Base-by-base conservation (phyloP, 2,329 filamentous ascomycete species). In the Phyllosticta capitalensis region DNA sequence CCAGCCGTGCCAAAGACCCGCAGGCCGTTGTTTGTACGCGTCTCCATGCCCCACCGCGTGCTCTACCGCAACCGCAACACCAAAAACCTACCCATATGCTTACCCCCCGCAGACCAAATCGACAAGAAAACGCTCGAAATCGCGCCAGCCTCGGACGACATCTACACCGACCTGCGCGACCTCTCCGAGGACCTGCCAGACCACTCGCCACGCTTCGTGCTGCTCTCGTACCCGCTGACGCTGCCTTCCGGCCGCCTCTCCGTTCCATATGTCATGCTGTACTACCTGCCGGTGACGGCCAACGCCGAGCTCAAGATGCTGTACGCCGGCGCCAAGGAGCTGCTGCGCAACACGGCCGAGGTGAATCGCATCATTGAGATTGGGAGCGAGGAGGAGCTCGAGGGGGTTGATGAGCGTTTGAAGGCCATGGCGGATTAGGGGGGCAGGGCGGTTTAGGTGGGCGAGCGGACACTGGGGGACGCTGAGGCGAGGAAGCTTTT, bases 261-360 rank as follows among this genome's bases (percentile, higher is more conserved):
- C 5, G 91, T 96, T 2, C 94, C 94, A 9, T 99, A 99, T 72
- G 90, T 96, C 53, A 83, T 97, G 71, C 77, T 99, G 21, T 96
- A 95, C 79, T 97, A 96, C 76, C 84, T 97, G 21, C 94, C 94
- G 7, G 88, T 87, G 56, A 96, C 92, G 54, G 94, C 90, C 76
- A 96, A 95, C 72, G 84, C 82, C 65, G 89, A 92, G 69, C 79
- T 88, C 69, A 85, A 90, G 66, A 97, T 97, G 94, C 78, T 94
- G 71, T 99, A 97, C 72, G 94, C 94, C 28, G 89, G 92, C 48
- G 94, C 94, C 51, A 96, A 96, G 75, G 94, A 99, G 77, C 76
- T 97, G 72, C 91, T 97, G 87, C 85, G 92, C 64, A 95, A 90
- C 70, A 95, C 90, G 58, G 89, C 89, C 61, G 91, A 96, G 76